Percentiles rank a stretch among this genome's conserved stretches.
phyloP scores from a whole-genome alignment of 2,329 filamentous ascomycete species.

The Parastagonospora nodorum region DNA sequence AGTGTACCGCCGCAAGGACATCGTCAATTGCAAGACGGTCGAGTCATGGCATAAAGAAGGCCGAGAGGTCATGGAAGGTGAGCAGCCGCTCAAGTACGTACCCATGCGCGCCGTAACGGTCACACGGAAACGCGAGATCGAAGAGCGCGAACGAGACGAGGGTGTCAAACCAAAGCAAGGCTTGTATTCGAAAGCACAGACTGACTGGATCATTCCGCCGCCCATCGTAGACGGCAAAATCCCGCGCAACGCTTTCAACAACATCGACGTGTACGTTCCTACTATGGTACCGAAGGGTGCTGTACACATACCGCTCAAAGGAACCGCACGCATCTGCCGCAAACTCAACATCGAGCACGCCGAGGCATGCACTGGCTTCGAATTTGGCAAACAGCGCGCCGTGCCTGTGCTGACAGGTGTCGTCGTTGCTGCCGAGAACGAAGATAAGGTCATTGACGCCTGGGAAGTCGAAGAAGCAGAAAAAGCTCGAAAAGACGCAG shows the following conservation, averaged over 20 bases:
- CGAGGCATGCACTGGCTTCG: conserved; percentile 93
- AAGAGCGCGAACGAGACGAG: conserved; percentile 76
- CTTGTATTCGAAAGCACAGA: conserved; percentile 82
- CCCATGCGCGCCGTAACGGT: conserved; percentile 90
- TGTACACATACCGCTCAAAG: conserved; percentile 79
- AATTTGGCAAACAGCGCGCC: conserved; percentile 93
- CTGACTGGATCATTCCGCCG: conserved; percentile 91
- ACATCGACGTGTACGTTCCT: conserved; percentile 93
- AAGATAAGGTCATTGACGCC: conserved; percentile 74
- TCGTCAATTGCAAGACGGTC: conserved; percentile 83
- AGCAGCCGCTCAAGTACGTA: conserved; percentile 80
- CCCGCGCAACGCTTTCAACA: conserved; percentile 92
- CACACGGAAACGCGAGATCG: conserved; percentile 84
- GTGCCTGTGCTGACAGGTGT: conserved; percentile 91
- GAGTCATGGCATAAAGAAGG: conserved; percentile 99
- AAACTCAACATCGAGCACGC: conserved; percentile 85
- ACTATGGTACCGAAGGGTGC: conserved; percentile 91
- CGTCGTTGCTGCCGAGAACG: conserved; percentile 81
- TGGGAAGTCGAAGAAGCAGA: conserved; percentile 74
- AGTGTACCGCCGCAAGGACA: conserved; percentile 78
- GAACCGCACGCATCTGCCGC: conserved; percentile 79
- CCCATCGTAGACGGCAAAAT: conserved; percentile 85
- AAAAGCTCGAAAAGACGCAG: conserved; percentile 77
- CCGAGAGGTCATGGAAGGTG: conserved; percentile 71
- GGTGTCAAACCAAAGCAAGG: conserved; percentile 87